These are phyloP conservation scores for Skeletonema tropicum DNA, from an alignment of 108 stramenopile genomes.

Conservation along the genomic window DNA sequence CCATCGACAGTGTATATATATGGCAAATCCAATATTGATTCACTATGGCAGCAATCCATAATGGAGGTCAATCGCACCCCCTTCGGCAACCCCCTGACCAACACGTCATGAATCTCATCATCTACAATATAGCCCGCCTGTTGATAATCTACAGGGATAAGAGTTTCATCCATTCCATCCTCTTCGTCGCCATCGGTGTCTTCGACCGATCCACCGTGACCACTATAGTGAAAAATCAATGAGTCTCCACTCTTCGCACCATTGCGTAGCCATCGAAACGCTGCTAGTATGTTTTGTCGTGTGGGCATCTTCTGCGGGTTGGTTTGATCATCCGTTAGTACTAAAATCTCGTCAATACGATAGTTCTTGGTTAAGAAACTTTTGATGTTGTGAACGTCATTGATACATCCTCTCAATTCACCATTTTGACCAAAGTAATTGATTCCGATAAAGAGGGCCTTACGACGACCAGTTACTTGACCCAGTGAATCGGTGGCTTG, in stretches of 20 bases:
- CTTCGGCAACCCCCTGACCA: constrained; percentile 58
- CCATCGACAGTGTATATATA: constrained; percentile 44
- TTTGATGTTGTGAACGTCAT: constrained; percentile 46
- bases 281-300: constrained; percentile 29
- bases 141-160: constrained; percentile 70
- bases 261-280: constrained; percentile 24
- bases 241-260: constrained; percentile 46
- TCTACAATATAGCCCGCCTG: constrained; percentile 59
- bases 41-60: constrained; percentile 82
- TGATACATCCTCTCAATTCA: constrained; percentile 38
- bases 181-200: constrained; percentile 51
- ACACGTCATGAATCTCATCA: constrained; percentile 54
- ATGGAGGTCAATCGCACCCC: constrained; percentile 58
- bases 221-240: constrained; percentile 63
- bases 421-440: constrained; percentile 47
- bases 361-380: constrained; percentile 14
- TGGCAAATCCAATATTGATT: constrained; percentile 53
- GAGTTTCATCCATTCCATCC: constrained; percentile 67
- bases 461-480: constrained; percentile 11
- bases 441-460: constrained; percentile 39
- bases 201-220: constrained; percentile 59
- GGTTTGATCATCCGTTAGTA: constrained; percentile 39
- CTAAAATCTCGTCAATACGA: constrained; percentile 24
- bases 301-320: constrained; percentile 18
- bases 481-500: constrained; percentile 12